Evolutionary conservation across 352 stramenopile species (phyloP).

Genomic region (Pythium folliculosum): DNA sequence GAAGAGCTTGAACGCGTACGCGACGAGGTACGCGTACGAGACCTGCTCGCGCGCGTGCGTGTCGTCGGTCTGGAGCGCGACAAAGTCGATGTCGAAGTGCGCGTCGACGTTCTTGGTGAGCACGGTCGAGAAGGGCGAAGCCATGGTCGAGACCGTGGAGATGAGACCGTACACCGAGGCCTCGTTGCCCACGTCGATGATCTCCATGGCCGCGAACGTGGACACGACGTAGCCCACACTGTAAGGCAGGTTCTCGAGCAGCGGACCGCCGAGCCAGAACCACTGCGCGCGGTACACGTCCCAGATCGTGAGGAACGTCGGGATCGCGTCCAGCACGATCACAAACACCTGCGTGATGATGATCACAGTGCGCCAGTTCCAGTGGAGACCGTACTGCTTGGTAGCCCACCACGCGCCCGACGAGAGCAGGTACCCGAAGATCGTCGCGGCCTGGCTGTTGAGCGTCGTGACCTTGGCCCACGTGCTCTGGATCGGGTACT

Average conservation of each 20-base stretch:
- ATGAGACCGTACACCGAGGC: constrained; percentile 36
- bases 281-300: constrained; percentile 32
- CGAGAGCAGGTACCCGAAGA: constrained; percentile 21
- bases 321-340: constrained; percentile 30
- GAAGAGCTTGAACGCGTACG: constrained; percentile 33
- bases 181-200: constrained; percentile 36
- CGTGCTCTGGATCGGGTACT: constrained; percentile 27
- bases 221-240: constrained; percentile 32
- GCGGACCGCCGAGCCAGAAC: constrained; percentile 31
- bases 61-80: constrained; percentile 25
- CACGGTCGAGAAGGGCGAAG: constrained; percentile 33
- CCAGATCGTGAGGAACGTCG: constrained; percentile 35
- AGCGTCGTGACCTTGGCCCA: constrained; percentile 36
- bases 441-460: constrained; percentile 31
- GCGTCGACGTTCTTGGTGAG: constrained; percentile 33
- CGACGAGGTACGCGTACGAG: constrained; percentile 34
- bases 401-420: constrained; percentile 4
- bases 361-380: constrained; percentile 34
- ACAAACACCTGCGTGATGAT: constrained; percentile 22
- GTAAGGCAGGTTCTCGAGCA: constrained; percentile 31
- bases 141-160: constrained; percentile 25
- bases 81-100: constrained; percentile 29
- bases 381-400: constrained; percentile 24
- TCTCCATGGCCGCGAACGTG: constrained; percentile 36
- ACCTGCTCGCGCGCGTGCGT: constrained; percentile 26